Base-by-base conservation (phyloP, 2,329 filamentous ascomycete genomes). In the Aureobasidium sp. region DNA sequence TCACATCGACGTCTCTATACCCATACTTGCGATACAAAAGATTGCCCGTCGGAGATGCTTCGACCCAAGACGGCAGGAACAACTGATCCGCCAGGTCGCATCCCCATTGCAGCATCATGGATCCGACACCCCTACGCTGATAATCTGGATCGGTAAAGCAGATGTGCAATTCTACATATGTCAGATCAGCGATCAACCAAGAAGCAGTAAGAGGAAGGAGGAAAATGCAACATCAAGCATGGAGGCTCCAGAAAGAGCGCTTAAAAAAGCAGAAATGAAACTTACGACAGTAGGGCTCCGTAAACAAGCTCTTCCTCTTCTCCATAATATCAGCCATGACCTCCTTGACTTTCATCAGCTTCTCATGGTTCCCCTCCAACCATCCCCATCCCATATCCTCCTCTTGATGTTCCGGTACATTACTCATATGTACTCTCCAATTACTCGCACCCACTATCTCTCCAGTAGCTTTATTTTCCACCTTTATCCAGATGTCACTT, bases 41-140 rank as follows among this genome's bases (percentile, higher is more conserved):
- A 48, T 65, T 68, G 2, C 69, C 71, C 9, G 62, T 59, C 1
- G 67, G 62, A 8, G 70, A 69, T 0, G 67, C 66, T 47, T 71
- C 69, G 5, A 72, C 66, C 67, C 69, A 73, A 0, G 65, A 66
- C 5, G 70, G 69, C 9, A 73, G 50, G 41, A 66, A 70, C 46
- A 75, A 67, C 41, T 67, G 65, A 37, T 72, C 67, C 1, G 65
- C 74, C n/a, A 74, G 68, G 8, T 70, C 62, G 1, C 71, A 71
- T 7, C 76, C 75, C 72, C 74, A 78, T 26, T 70, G 66, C 34
- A 77, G 69, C 32, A 78, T 67, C 39, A 74, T 66, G 37, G 68
- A 69, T 1, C 75, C 75, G 1, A 72, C 51, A 3, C 76, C 76
- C 37, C 72, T 71, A 3, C 70, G 68, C 48, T 76, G 72, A 47